Percentiles rank a stretch among this genome's conserved stretches.
phyloP scores from a whole-genome alignment of 2,329 filamentous ascomycete genomes.

The Dactylellina cionopaga region DNA sequence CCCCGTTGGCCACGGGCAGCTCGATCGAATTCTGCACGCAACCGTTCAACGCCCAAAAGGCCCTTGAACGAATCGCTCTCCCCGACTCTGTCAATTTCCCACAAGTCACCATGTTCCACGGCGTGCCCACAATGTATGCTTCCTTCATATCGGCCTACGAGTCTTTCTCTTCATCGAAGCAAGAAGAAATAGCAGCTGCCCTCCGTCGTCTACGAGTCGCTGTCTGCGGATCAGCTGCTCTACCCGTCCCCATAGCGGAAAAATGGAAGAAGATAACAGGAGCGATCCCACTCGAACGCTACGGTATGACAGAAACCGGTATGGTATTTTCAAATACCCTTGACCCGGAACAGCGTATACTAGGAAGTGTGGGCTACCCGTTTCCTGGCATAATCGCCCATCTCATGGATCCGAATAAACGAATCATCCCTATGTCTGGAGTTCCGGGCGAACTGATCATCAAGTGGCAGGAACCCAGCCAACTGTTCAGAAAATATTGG shows the following conservation, averaged over 20 bases:
- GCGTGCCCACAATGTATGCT: constrained; percentile 93
- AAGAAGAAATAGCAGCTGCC: constrained; percentile 52
- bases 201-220: constrained; percentile 73
- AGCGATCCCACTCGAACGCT: constrained; percentile 86
- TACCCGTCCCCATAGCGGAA: constrained; percentile 77
- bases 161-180: constrained; percentile 64
- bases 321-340: constrained; percentile 80
- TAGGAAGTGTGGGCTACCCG: constrained; percentile 93
- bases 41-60: constrained; percentile 85
- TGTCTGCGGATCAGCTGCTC: constrained; percentile 92
- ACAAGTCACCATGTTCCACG: constrained; percentile 83
- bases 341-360: constrained; percentile 80
- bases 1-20: constrained; percentile 84
- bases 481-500: constrained; percentile 75
- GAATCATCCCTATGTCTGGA: constrained; percentile 4
- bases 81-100: constrained; percentile 56
- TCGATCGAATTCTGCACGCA: constrained; percentile 82
- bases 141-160: constrained; percentile 76
- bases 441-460: constrained; percentile 25
- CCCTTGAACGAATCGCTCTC: constrained; percentile 74
- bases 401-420: constrained; percentile 8
- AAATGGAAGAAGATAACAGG: constrained; percentile 78
- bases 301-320: constrained; percentile 98
- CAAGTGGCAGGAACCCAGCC: constrained; percentile 59
- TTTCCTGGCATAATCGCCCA: constrained; percentile 85